Conservation (phyloP, 208 protist species). For the Perkinsela sp. region DNA sequence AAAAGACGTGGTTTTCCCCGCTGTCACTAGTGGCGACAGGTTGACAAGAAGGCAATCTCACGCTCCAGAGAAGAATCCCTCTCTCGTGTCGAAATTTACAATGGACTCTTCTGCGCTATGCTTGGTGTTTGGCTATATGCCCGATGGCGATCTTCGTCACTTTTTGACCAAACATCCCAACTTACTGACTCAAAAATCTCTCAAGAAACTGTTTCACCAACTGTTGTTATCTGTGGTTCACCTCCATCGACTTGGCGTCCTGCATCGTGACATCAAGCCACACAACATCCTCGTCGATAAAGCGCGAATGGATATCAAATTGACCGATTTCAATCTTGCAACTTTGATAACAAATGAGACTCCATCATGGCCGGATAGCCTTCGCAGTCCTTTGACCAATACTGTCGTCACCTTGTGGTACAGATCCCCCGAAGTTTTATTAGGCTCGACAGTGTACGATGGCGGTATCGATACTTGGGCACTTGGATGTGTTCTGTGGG, state of each 20-base stretch:
- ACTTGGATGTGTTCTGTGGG: conserved; percentile 75
- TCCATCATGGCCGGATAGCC: not conserved
- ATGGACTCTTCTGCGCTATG: conserved; percentile 10
- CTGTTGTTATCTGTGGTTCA: conserved; percentile 70
- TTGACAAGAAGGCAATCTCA: not conserved
- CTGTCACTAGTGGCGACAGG: not conserved
- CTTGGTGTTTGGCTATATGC: conserved; percentile 45
- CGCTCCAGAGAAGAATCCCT: not conserved
- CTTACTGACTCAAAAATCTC: conserved; percentile 21
- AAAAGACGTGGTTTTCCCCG: not conserved
- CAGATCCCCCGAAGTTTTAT: conserved; percentile 81
- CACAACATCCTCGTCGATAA: conserved; percentile 51
- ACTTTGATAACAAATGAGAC: conserved; percentile 10
- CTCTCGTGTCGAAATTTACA: not conserved
- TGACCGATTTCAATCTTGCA: conserved; percentile 7
- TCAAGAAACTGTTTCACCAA: conserved; percentile 36
- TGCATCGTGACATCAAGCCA: conserved; percentile 76
- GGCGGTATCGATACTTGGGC: conserved; percentile 90
- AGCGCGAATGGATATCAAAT: not conserved
- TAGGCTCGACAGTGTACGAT: conserved; percentile 86
- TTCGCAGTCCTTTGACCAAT: conserved; percentile 78
- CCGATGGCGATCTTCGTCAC: conserved; percentile 8
- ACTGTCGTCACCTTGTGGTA: conserved; percentile 94
- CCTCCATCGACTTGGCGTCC: conserved; percentile 69
- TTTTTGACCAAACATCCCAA: not conserved